Evolutionary conservation across 108 stramenopile genomes (phyloP).

Genomic region (Mayamaea pseudoterrestris): DNA sequence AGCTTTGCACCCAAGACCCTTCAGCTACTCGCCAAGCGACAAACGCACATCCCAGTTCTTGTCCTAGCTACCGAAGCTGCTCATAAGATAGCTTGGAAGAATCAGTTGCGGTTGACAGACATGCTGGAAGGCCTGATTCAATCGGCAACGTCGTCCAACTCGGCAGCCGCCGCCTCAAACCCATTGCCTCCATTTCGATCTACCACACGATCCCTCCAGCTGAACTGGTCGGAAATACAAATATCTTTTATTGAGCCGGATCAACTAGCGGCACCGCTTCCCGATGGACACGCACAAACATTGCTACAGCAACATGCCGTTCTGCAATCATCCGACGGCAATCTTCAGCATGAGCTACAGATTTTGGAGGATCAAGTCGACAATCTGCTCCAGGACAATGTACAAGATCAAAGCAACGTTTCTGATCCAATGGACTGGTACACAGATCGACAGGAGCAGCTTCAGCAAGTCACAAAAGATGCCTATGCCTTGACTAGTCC

Average conservation of each 20-base stretch:
- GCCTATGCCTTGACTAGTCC: conserved; percentile 54
- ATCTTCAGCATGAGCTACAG: conserved; percentile 36
- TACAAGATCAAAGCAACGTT: conserved; percentile 9
- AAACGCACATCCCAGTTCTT: conserved; percentile 54
- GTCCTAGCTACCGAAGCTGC: conserved; percentile 64
- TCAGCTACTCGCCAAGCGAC: conserved; percentile 43
- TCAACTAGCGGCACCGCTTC: conserved; percentile 6
- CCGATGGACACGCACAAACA: conserved; percentile 17
- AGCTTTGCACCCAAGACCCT: conserved; percentile 4
- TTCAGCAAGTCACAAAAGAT: conserved; percentile 38
- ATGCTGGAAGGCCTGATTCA: conserved; percentile 37
- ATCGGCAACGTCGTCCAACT: background rate
- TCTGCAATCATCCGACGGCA: conserved; percentile 28
- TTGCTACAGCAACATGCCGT: conserved; percentile 23
- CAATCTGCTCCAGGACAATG: conserved; percentile 16
- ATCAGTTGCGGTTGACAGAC: conserved; percentile 51
- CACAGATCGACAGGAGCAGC: conserved; percentile 15
- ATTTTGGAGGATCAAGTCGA: conserved; percentile 59
- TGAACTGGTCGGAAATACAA: conserved; percentile 30
- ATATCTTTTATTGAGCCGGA: conserved; percentile 29
- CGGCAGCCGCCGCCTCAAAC: background rate
- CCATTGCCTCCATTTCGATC: conserved; percentile 61
- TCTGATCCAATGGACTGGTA: conserved; percentile 7
- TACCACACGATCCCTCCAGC: conserved; percentile 26
- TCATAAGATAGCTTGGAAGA: conserved; percentile 52